phyloP scores from a whole-genome alignment of 106 monocot species.

The Dendrobium catenatum region DNA sequence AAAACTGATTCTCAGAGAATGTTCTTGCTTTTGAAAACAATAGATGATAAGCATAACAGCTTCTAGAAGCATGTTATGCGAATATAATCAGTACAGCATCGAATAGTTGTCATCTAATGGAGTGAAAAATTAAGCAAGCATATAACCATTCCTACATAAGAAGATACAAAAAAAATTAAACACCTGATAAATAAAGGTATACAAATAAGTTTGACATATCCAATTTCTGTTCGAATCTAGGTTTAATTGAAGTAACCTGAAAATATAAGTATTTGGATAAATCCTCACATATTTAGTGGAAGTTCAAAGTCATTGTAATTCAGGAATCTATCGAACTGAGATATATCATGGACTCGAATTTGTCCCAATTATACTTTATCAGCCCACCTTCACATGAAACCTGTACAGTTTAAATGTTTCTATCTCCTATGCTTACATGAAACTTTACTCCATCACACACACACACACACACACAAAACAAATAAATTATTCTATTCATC shows the following conservation, averaged over 20 bases:
- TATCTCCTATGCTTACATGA: too few species aligned
- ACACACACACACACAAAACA: too few species aligned
- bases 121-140: background rate
- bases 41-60: background rate
- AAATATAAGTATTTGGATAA: background rate
- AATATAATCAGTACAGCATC: background rate
- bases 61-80: background rate
- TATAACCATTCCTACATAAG: background rate
- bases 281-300: background rate
- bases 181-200: too few species aligned
- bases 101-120: background rate
- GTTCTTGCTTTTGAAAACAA: background rate
- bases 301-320: background rate
- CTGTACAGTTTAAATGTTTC: too few species aligned
- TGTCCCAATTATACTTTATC: background rate
- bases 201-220: too few species aligned
- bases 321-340: background rate
- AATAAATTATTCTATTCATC: too few species aligned
- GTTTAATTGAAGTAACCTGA: too few species aligned
- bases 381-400: background rate
- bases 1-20: background rate
- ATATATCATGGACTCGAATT: background rate
- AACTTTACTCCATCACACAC: too few species aligned
- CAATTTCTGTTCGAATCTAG: too few species aligned
- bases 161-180: background rate